Base-by-base conservation (phyloP, 163 green algal genomes). In the Chlorella variabilis region DNA sequence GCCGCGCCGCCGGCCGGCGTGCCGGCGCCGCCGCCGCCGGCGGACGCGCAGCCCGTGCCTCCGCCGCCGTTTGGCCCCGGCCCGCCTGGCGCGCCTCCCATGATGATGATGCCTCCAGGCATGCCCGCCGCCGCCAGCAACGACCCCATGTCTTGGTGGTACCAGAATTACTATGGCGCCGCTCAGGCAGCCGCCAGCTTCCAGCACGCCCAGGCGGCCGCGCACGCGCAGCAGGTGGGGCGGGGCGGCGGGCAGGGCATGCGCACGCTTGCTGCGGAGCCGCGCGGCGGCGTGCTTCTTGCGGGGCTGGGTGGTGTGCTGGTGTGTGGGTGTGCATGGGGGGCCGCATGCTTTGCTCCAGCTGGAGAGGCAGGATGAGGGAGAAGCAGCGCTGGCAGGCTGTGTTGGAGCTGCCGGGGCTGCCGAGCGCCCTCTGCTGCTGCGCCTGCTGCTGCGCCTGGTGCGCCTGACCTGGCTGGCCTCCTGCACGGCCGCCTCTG, bases 121-220 rank as follows among this genome's bases (percentile, higher is more conserved):
- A 38, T 75, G 68, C 27, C n/a, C 3, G 51, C 45, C 36, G 36
- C n/a, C 29, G 29, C 29, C 36, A 51, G 8, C 58, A n/a, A 31
- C 41, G 82, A 87, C 76, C 82, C 82, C 18, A 70, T 87, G 66
- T 31, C 51, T 20, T 83, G 75, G 75, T 87, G 82, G 82, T 83
- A 83, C 62, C 82, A 87, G 23, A 68, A 75, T 21, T 87, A 87
- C 65, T 87, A 83, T 31, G 75, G 75, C 36, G 42, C 39, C 13
- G 51, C 71, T 0, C 29, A 31, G 27, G 45, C 70, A 33, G 54
- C 49, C 48, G 34, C 34, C 34, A 51, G 34, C 33, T 49, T 67
- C 38, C 76, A 73, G 54, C 77, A 83, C 11, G 38, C 42, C n/a
- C 77, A 70, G 38, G 56, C 67, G 29, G 62, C 76, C 34, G 42